Base-by-base conservation (phyloP, 1,284 basidiomycete genomes). In the Acaromyces ingoldii region DNA sequence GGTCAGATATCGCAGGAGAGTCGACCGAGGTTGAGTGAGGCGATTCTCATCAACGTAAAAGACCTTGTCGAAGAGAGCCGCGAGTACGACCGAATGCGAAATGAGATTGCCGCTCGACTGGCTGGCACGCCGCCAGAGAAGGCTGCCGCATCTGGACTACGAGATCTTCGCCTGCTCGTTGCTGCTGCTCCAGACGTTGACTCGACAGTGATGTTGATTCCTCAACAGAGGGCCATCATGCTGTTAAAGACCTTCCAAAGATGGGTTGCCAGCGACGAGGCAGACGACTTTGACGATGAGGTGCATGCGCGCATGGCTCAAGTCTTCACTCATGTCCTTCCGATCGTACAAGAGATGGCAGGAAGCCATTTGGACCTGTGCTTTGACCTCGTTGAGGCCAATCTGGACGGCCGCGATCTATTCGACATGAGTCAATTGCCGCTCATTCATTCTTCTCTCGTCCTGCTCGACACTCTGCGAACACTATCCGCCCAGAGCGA, bases 281-380 rank as follows among this genome's bases (percentile, higher is more conserved):
- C 25, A 11, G 42, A 45, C 30, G 87, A 85, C 15, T 84, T 86
- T 11, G 77, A 83, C 22, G 80, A 80, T 34, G 83, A 88, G 57
- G 80, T 92, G 1, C 86, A 92, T 65, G 83, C 83, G 48, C 83
- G 82, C 44, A 83, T 95, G 76, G 84, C 87, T 0, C 77, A 84
- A 55, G 75, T 96, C 0, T 89, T 91, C 68, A 77, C 82, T 31
- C 81, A 87, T 53, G 79, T 98, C 1, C 85, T 85, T 1, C 91
- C 93, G 0, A 87, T 97, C 43, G 78, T 98, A 48, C 91, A 97
- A 74, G 87, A 84, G 65, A 80, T 96, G 0, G 79, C 83, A 4
- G 95, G 95, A 0, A 80, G 81, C 0, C 95, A 97, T 74, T 93
- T 93, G 89, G 88, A 91, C 47, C 82, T 91, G 41, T 84, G 95